Evolutionary conservation across 768 basidiomycete species (phyloP).

Genomic region (Zangia roseola): DNA sequence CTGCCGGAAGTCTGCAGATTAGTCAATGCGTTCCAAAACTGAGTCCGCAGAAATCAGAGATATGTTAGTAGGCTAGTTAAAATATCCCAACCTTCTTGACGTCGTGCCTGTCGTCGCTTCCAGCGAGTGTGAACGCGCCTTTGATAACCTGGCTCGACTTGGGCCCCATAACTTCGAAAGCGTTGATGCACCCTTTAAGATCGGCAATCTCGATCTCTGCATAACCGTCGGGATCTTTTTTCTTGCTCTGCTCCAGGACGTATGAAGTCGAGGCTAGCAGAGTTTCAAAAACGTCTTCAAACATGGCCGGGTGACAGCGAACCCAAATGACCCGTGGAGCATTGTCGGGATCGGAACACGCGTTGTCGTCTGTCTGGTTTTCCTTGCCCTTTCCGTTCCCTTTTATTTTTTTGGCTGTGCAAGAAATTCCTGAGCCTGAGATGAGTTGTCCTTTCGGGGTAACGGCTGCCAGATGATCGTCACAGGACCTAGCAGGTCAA

Average conservation of each 20-base stretch:
- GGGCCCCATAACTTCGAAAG: constrained; percentile 90
- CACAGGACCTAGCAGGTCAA: constrained; percentile 65
- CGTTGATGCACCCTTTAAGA: constrained; percentile 65
- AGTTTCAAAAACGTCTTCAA: constrained; percentile 51
- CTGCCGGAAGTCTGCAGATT: constrained; percentile 64
- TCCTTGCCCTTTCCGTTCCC: constrained; percentile 22
- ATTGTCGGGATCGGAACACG: constrained; percentile 3
- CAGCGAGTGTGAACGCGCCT: constrained; percentile 54
- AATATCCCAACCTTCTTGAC: constrained; percentile 52
- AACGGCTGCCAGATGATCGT: constrained; percentile 72
- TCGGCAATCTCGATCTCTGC: constrained; percentile 65
- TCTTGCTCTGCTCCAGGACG: constrained; percentile 40
- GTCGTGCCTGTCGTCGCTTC: constrained; percentile 48
- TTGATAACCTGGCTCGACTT: constrained; percentile 73
- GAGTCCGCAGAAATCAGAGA: background rate
- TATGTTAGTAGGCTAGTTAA: background rate
- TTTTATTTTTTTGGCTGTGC: constrained; percentile 11
- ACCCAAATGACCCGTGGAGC: constrained; percentile 63
- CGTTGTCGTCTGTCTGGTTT: constrained; percentile 27
- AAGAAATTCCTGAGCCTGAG: background rate
- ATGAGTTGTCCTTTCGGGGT: background rate
- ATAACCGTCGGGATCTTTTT: constrained; percentile 16
- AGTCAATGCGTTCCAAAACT: constrained; percentile 57
- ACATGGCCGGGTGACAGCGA: constrained; percentile 73
- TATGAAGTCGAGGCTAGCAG: constrained; percentile 52